Evolutionary conservation across 345 rosid species (phyloP).

Genomic region (Gossypium australe): DNA sequence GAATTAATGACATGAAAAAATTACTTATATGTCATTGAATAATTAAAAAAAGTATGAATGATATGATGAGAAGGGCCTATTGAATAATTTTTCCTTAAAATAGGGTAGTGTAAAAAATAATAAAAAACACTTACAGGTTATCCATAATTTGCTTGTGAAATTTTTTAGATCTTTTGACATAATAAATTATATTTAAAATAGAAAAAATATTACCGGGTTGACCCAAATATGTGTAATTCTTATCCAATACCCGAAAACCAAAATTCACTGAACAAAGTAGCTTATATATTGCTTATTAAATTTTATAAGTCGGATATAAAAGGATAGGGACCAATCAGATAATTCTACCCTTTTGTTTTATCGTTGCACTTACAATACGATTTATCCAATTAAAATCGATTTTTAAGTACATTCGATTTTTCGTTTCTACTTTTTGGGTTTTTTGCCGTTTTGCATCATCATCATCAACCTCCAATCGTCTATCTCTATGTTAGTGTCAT

Average conservation of each 20-base stretch:
- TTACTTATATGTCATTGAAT: too few relatives aligned
- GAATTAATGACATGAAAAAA: too few relatives aligned
- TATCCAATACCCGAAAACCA: not conserved
- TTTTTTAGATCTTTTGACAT: too few relatives aligned
- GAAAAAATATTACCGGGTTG: not conserved
- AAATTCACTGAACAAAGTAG: not conserved
- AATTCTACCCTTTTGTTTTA: not conserved
- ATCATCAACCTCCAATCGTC: not conserved
- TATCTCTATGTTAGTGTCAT: not conserved
- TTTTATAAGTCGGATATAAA: not conserved
- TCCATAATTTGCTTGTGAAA: too few relatives aligned
- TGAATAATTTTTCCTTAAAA: too few relatives aligned
- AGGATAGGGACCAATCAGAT: not conserved
- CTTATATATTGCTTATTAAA: too few relatives aligned
- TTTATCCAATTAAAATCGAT: not conserved
- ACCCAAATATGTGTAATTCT: not conserved
- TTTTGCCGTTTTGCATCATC: not conserved
- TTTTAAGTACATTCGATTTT: not conserved
- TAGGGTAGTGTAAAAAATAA: too few relatives aligned
- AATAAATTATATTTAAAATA: not conserved
- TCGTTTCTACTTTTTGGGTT: not conserved
- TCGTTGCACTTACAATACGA: not conserved
- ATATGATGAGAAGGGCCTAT: too few relatives aligned
- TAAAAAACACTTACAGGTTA: too few relatives aligned
- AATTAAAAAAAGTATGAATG: too few relatives aligned